Evolutionary conservation across 2,329 filamentous ascomycete species (phyloP), one percentile per base, ranked within the genome.

Genomic region (Aureobasidium vineae): DNA sequence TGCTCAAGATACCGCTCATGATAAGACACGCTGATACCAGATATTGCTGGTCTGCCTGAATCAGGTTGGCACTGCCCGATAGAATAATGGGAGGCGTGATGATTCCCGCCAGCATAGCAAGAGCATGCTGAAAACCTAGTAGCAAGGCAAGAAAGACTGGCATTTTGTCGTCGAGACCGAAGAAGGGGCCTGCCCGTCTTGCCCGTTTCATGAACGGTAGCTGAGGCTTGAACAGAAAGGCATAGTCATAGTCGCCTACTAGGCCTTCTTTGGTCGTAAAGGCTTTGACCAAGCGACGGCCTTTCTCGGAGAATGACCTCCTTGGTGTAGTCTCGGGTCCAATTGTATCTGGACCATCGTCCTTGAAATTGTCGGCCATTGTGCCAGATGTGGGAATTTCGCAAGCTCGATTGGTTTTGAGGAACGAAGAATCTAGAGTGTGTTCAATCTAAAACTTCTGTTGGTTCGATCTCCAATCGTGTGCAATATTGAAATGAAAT

Each of bases 211-310:
- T 87, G 77, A 97, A 97, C 0, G 93, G 93, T 26, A 97, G 78
- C 71, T 90, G 92, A 1, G 84, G 90, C 26, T 81, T 86, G 82
- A 97, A 96, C 47, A 97, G 87, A 73, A 92, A 95, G 41, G 77
- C 90, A 83, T 97, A 97, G 82, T 97, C 90, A 77, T 97, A 97
- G 72, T 87, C 83, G 69, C 93, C 93, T 66, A 97, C 77, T 31
- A 97, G 83, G 15, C 93, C 93, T 1, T 92, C 84, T 68, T 79
- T 84, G 15, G 82, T 83, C 0, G 81, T 83, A 68, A 83, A 80
- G 3, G 80, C 78, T 67, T 78, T 80, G 1, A 73, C 71, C 56
- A 80, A 67, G n/a, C 77, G 75, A 65, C 77, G 73, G 40, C 75
- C 69, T 63, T 78, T 78, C 26, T 81, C 77, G 45, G 75, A 74